phyloP scores from a whole-genome alignment of 805 yeast species.

The Komagataella pastoris region DNA sequence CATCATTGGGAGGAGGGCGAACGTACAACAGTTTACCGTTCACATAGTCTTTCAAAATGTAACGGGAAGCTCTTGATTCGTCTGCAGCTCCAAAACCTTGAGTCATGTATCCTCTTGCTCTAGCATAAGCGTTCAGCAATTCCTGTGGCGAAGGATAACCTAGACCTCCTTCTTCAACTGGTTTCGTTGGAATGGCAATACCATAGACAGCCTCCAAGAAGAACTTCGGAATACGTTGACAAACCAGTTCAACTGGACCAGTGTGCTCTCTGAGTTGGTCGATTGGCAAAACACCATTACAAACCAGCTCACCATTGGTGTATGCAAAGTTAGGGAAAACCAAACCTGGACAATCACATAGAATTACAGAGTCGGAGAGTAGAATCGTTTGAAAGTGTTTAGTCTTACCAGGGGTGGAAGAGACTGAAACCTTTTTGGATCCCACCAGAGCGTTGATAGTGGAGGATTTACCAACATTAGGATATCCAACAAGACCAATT shows the following conservation, averaged over 20 bases:
- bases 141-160: slow-evolving; percentile 88
- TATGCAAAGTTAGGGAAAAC: slow-evolving; percentile 97
- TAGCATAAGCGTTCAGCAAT: slow-evolving; percentile 79
- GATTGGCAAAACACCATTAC: slow-evolving; percentile 97
- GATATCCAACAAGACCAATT: slow-evolving; percentile 95
- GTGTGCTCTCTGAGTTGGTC: slow-evolving; percentile 90
- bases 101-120: slow-evolving; percentile 95
- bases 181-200: slow-evolving; percentile 68
- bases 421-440: slow-evolving; percentile 94
- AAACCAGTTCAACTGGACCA: slow-evolving; percentile 77
- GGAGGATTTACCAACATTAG: slow-evolving; percentile 66
- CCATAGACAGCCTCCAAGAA: slow-evolving; percentile 89
- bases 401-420: slow-evolving; percentile 97
- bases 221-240: slow-evolving; percentile 79
- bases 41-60: slow-evolving; percentile 87
- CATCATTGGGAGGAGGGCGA: slow-evolving; percentile 77
- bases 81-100: slow-evolving; percentile 97
- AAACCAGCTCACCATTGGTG: slow-evolving; percentile 91
- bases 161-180: slow-evolving; percentile 76
- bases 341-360: slow-evolving; percentile 98
- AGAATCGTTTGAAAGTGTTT: slow-evolving; percentile 96
- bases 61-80: slow-evolving; percentile 88
- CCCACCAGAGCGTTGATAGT: slow-evolving; percentile 96
- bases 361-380: slow-evolving; percentile 65
- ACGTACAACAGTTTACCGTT: slow-evolving; percentile 78